These are phyloP conservation scores for Jasminum sambac DNA, from an alignment of 257 asterid genomes.

Conservation along the genomic window DNA sequence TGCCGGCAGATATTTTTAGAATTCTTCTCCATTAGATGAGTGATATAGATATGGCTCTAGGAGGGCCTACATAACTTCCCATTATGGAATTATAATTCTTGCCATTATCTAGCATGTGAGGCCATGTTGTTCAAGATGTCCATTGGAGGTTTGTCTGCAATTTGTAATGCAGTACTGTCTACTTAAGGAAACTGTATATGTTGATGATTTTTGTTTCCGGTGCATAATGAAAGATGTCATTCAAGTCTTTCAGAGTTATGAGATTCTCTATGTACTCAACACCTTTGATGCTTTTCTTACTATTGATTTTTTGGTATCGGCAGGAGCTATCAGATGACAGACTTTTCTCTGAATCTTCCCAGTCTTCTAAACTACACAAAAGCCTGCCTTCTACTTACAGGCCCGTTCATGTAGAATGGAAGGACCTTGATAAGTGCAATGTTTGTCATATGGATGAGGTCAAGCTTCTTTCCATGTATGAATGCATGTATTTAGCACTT, in stretches of 20 bases:
- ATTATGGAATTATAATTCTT: neutral
- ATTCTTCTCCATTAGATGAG: neutral
- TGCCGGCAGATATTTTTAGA: too few species aligned
- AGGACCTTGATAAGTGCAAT: constrained; percentile 96
- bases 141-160: neutral
- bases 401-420: constrained; percentile 88
- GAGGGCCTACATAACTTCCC: neutral
- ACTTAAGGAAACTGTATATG: neutral
- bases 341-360: constrained; percentile 45
- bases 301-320: constrained; percentile 22
- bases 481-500: constrained; percentile 9
- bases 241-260: constrained; percentile 1
- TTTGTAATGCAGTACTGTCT: neutral
- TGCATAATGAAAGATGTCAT: neutral
- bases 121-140: neutral
- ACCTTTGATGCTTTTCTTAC: constrained; percentile 25
- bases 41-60: neutral
- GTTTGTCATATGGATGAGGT: constrained; percentile 99
- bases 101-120: neutral
- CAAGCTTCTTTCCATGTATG: constrained; percentile 23
- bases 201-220: neutral
- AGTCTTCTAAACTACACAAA: constrained; percentile 49
- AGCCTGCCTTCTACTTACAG: constrained; percentile 61
- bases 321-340: constrained; percentile 76
- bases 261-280: neutral